Percentiles rank a stretch among this genome's conserved stretches.
These are phyloP conservation scores for Colletotrichum noveboracense DNA, from an alignment of 2,329 filamentous ascomycete genomes.

Conservation along the genomic window DNA sequence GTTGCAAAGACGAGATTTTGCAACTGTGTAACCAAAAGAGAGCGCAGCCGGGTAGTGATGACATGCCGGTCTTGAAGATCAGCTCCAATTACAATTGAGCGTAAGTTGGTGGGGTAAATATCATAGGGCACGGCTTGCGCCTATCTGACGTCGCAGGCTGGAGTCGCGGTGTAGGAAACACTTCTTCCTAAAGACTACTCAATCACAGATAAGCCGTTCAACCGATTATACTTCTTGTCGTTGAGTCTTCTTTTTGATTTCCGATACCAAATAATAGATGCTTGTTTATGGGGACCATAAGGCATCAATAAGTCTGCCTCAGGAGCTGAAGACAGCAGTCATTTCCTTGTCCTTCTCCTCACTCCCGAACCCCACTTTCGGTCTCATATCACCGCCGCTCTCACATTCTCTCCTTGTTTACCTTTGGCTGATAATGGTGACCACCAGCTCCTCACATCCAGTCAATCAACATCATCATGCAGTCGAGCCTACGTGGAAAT, in stretches of 20 bases:
- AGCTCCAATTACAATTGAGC: neutral
- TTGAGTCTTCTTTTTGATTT: neutral
- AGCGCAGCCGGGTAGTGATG: neutral
- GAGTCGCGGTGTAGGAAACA: neutral
- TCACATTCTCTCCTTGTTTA: neutral
- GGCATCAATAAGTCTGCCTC: slow-evolving; percentile 3
- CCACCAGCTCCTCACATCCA: neutral
- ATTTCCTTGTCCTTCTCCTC: neutral
- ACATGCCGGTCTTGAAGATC: neutral
- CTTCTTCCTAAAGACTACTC: neutral
- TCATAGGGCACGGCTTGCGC: neutral
- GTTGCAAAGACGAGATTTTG: neutral
- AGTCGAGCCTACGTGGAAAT: neutral
- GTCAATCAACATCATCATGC: neutral
- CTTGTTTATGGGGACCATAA: neutral
- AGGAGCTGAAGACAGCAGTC: neutral
- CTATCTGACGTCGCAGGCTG: neutral
- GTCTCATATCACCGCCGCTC: neutral
- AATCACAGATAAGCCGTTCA: neutral
- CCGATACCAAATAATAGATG: neutral
- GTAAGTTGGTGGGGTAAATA: neutral
- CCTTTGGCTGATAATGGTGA: neutral
- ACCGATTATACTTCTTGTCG: neutral
- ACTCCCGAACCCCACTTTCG: neutral
- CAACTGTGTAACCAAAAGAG: neutral